Base-by-base conservation (phyloP, 2,329 filamentous ascomycete species). In the Mollisiaceae sp. region DNA sequence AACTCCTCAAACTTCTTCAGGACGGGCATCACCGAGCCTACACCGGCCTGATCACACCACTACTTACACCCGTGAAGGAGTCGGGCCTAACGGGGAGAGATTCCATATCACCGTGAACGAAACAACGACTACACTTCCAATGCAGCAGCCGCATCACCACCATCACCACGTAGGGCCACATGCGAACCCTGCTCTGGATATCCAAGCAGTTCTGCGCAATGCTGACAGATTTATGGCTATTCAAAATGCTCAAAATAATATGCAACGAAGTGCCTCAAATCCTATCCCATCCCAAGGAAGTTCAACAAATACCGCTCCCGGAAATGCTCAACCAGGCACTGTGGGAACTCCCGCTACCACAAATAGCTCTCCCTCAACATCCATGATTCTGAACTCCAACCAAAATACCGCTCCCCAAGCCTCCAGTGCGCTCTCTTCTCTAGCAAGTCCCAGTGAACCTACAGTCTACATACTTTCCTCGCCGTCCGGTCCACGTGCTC, bases 391-490 rank as follows among this genome's bases (percentile, higher is more conserved):
- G 2, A 63, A 57, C 27, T 38, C 64, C 20, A 60, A 50, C 18
- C n/a, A 14, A 38, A 58, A 54, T 47, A 41, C 54, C 24, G 24
- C 52, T 61, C 65, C 55, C n/a, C 59, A 65, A 61, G 38, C 59
- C n/a, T 65, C 60, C 67, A 68, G 67, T 67, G 54, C 65, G 56
- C 43, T 69, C 69, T 18, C 54, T 66, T 27, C 63, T 35, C 54
- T 63, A 52, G 22, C 66, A 27, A 35, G 73, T 15, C 57, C 75
- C 20, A 73, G 74, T 38, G 77, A 77, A 27, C 79, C 82, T 0
- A 83, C 86, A 65, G 84, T 89, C 1, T 89, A 89, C 69, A 83
- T 90, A 27, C 74, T 90, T 8, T 85, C 82, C 18, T 89, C 87
- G 0, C 86, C 87, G 0, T 80, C 81, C 50, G 87, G 87, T 0